Evolutionary conservation across 306 rosid genomes (phyloP).

Genomic region (Gastrolobium villosum): DNA sequence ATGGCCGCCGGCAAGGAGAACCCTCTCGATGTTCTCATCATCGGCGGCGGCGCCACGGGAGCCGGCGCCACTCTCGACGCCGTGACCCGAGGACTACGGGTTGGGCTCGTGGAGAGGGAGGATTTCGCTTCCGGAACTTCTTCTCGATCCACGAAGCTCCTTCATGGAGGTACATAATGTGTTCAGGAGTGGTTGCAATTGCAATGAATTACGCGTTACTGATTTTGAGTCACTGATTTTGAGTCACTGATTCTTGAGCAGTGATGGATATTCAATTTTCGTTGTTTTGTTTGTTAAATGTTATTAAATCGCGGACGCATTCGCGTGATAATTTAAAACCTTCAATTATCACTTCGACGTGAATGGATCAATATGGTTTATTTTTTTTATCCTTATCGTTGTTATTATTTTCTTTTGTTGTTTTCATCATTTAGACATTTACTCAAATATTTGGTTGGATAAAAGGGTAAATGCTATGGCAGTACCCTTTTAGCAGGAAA

Average conservation of each 20-base stretch:
- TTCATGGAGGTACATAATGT: constrained; percentile 84
- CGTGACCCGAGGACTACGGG: constrained; percentile 89
- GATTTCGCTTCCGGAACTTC: constrained; percentile 97
- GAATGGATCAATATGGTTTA: neutral
- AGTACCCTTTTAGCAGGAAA: neutral
- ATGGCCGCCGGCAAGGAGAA: constrained; percentile 62
- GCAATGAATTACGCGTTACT: neutral
- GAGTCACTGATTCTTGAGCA: neutral
- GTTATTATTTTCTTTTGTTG: neutral
- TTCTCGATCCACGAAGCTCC: constrained; percentile 96
- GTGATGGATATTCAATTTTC: constrained; percentile 12
- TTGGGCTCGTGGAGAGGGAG: constrained; percentile 96
- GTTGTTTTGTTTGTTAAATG: neutral
- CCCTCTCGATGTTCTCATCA: constrained; percentile 89
- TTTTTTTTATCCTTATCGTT: neutral
- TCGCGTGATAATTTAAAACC: neutral
- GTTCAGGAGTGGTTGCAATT: neutral
- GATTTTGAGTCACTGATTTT: neutral
- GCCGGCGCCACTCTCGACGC: constrained; percentile 87
- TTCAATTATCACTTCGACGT: constrained; percentile 3
- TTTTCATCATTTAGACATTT: neutral
- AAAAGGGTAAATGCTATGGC: neutral
- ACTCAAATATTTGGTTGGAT: neutral
- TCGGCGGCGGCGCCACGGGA: constrained; percentile 99
- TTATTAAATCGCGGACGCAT: neutral